Evolutionary conservation across 2,329 filamentous ascomycete genomes (phyloP).

Genomic region (Xylariaceae sp.): DNA sequence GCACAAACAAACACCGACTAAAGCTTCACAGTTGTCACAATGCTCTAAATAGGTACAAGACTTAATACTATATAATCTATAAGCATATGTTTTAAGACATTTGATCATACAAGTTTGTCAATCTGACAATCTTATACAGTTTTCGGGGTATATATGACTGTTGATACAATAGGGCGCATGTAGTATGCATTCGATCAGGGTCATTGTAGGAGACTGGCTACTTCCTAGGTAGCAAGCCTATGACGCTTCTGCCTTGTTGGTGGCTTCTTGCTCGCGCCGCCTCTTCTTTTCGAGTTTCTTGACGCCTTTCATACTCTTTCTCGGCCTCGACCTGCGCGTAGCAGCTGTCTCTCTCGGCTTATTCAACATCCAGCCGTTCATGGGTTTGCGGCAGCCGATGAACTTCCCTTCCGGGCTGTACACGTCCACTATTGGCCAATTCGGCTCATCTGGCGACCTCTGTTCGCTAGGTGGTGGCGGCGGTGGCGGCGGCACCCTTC

Average conservation of each 20-base stretch:
- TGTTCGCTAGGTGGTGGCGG: slow-evolving; percentile 5
- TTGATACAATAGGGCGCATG: neutral
- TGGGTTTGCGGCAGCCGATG: slow-evolving; percentile 59
- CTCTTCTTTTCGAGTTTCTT: slow-evolving; percentile 47
- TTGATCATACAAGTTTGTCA: no score
- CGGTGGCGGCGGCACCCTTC: neutral
- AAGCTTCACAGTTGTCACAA: no score
- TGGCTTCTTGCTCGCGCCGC: slow-evolving; percentile 21
- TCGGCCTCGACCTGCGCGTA: slow-evolving; percentile 51
- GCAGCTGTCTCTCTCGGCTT: slow-evolving; percentile 47
- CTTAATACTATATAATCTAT: no score
- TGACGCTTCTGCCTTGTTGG: no score
- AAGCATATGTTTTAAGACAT: no score
- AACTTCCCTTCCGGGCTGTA: slow-evolving; percentile 82
- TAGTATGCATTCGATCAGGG: neutral
- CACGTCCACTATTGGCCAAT: slow-evolving; percentile 72
- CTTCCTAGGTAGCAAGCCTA: neutral
- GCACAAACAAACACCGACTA: no score
- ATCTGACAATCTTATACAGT: no score
- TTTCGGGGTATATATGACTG: neutral
- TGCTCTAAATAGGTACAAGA: neutral
- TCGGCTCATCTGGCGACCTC: slow-evolving; percentile 27
- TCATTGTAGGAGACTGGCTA: neutral
- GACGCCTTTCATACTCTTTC: slow-evolving; percentile 62
- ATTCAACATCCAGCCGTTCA: slow-evolving; percentile 65